Conservation (phyloP, 352 stramenopile genomes). For the Phytophthora multivora region DNA sequence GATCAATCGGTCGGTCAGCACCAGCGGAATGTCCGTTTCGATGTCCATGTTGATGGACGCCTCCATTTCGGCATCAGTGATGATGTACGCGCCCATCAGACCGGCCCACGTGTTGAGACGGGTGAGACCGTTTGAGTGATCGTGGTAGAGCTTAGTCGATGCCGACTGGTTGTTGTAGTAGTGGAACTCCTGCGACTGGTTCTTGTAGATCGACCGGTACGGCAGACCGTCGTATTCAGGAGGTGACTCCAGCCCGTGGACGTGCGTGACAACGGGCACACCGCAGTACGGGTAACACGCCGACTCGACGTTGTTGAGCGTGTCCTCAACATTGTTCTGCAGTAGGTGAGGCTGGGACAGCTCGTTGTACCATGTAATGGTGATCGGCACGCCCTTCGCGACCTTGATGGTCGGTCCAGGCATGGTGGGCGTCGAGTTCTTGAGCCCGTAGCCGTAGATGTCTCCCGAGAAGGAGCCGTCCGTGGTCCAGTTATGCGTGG, state of each 20-base stretch:
- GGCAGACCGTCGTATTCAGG: conserved; percentile 54
- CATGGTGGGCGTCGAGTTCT: conserved; percentile 36
- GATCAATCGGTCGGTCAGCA: conserved; percentile 50
- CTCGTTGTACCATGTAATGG: conserved; percentile 51
- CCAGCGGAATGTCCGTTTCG: conserved; percentile 55
- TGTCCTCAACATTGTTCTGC: conserved; percentile 37
- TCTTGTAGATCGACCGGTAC: conserved; percentile 55
- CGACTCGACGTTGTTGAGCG: conserved; percentile 41
- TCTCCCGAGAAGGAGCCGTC: conserved; percentile 32
- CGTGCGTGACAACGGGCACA: conserved; percentile 54
- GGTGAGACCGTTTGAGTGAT: conserved; percentile 58
- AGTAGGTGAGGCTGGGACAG: conserved; percentile 46
- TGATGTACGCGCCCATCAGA: conserved; percentile 59
- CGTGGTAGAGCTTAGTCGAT: conserved; percentile 65
- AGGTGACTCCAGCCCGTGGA: conserved; percentile 58
- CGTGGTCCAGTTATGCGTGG: conserved; percentile 43
- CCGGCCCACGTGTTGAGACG: conserved; percentile 67
- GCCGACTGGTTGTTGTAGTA: conserved; percentile 70
- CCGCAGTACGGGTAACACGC: conserved; percentile 62
- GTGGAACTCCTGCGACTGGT: conserved; percentile 48
- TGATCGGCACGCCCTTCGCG: conserved; percentile 36
- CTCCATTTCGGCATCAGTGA: conserved; percentile 46
- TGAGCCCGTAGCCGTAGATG: conserved; percentile 50
- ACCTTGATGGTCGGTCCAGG: conserved; percentile 48
- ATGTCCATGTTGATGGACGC: conserved; percentile 54